phyloP scores from a whole-genome alignment of 345 rosid species.

The Cardamine resedifolia region DNA sequence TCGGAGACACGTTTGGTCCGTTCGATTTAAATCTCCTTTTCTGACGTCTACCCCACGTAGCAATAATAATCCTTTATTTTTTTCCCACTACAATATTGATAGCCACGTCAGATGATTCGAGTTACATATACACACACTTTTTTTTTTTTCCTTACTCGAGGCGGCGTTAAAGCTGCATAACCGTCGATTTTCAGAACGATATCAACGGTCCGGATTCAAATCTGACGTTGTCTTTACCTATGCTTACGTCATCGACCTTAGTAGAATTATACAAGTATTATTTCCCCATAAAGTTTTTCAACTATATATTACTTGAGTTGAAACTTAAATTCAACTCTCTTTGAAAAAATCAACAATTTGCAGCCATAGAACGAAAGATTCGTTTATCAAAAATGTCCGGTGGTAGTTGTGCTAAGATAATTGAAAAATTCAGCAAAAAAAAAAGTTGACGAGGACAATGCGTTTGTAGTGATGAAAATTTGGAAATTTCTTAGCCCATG shows the following conservation, averaged over 20 bases:
- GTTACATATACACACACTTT: conserved; percentile 14
- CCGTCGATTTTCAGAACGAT: conserved; percentile 6
- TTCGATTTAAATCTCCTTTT: conserved; percentile 29
- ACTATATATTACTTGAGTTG: no score
- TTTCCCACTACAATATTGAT: conserved; percentile 20
- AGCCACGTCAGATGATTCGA: conserved; percentile 37
- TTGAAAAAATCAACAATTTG: no score
- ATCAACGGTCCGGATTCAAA: neutral
- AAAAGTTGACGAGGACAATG: no score
- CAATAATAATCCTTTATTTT: conserved; percentile 3
- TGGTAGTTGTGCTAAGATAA: no score
- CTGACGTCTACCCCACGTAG: conserved; percentile 31
- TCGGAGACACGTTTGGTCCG: conserved; percentile 35
- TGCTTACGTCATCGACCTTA: neutral
- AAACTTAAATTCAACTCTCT: no score
- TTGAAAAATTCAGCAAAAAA: no score
- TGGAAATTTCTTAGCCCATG: no score
- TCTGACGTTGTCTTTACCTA: conserved; percentile 5
- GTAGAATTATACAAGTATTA: conserved; percentile 4
- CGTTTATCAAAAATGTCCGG: no score
- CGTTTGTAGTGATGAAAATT: no score
- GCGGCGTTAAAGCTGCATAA: conserved; percentile 15
- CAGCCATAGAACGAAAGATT: no score
- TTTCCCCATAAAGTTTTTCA: no score
- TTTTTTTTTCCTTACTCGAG: conserved; percentile 26